These are phyloP conservation scores for Pelargonium citronellum DNA, from an alignment of 441 rosid genomes.

Conservation along the genomic window DNA sequence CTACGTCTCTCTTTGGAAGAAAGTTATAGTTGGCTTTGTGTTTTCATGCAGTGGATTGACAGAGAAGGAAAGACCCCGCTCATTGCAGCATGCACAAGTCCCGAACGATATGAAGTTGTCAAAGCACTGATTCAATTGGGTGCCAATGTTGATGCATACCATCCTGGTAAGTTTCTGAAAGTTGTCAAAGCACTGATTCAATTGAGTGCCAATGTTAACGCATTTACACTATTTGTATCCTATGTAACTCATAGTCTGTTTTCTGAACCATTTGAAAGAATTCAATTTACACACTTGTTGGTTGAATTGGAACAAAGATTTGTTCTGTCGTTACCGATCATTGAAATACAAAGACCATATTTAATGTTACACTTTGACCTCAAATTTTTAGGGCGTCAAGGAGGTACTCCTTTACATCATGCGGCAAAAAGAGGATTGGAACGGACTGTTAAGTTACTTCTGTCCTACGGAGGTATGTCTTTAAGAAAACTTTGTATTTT, in stretches of 20 bases:
- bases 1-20: neutral
- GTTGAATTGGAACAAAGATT: neutral
- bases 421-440: constrained; percentile 56
- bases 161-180: constrained; percentile 41
- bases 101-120: constrained; percentile 39
- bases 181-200: neutral
- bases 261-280: neutral
- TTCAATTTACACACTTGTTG: neutral
- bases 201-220: neutral
- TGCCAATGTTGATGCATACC: constrained; percentile 58
- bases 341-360: neutral
- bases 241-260: no score
- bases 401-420: constrained; percentile 64
- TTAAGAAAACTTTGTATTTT: constrained; percentile 3
- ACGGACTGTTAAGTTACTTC: constrained; percentile 45
- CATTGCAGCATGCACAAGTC: constrained; percentile 45
- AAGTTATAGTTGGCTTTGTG: constrained; percentile 3
- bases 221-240: neutral
- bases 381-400: constrained; percentile 40
- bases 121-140: constrained; percentile 45
- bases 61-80: constrained; percentile 52
- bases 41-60: constrained; percentile 45
- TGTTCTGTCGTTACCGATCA: neutral
- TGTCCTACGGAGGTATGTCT: constrained; percentile 41
- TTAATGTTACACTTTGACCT: neutral